Base-by-base conservation (phyloP, 129 eudicot species). In the Dittrichia graveolens region DNA sequence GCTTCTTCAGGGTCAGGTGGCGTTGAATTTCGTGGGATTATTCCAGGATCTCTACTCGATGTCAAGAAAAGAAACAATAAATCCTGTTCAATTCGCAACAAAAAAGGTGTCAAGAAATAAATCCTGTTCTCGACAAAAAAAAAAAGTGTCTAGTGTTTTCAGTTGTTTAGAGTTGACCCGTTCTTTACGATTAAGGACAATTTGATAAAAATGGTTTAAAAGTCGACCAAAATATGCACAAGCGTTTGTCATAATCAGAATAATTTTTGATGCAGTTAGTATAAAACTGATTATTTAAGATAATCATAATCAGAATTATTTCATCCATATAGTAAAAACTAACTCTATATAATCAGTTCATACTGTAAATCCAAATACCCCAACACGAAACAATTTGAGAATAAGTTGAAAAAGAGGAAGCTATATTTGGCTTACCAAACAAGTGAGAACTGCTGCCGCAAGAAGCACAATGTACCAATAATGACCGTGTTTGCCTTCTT, bases 11-110 rank as follows among this genome's bases (percentile, higher is more conserved):
- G 62, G 24, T 95, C 97, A 7, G 99, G 99, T 60, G 99, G 97
- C 15, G 45, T 73, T 53, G 86, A 40, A 67, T 77, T 95, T 72
- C 99, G 85, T 65, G 99, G 96, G 43, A 95, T 84, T 65, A 95
- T 86, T 69, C 99, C 99, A 8, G 99, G 99, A 77, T 95, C 96
- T 86, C 91, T 86, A 77, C 96, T 86, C 4, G 97, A 85, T 16
- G 99, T 86, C 79, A 91, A 35, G 78, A 86, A 67, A 64, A 95
- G 92, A 82, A 95, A 88, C 14, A 72, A 39, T 49, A 95, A 54
- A 82, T 88, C 97, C 99, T 95, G 88, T 82, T 79, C 41, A 10
- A 24, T 24, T 24, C 31, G 2, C 31, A 24, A 0, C 31, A 24
- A 24, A 24, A 24, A 24, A 24, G 31, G 31, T 24, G 31, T 24